Evolutionary conservation across 2,329 filamentous ascomycete genomes (phyloP), one percentile per base, ranked within the genome.

Genomic region (Keithomyces neogunnii): DNA sequence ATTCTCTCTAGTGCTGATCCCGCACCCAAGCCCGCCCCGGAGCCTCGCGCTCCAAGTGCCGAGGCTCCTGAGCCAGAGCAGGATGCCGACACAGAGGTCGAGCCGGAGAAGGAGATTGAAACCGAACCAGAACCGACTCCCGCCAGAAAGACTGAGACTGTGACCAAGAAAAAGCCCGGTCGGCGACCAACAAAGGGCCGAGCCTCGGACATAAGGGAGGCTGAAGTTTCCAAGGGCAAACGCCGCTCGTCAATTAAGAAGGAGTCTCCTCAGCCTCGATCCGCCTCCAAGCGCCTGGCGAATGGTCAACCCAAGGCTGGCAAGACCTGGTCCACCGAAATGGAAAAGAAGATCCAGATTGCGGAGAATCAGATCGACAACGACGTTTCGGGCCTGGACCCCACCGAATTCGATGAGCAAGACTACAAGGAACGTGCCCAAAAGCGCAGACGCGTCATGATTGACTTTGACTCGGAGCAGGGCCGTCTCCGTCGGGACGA

Each of bases 1-100:
- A 95, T 97, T 53, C 84, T 97, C 43, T 92, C 89, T 3, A 90
- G 82, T 58, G 78, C 87, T 51, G 85, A 89, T 51, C 83, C 86
- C 49, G 76, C 81, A 39, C 73, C 76, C 2, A 76, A 76, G 54
- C 75, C 78, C 6, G 77, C 72, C 57, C 40, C 38, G n/a, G 48
- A 53, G 47, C 65, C 70, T 10, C 73, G 72, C 43, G 73, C 75
- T 33, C 72, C 72, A 2, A 62, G 70, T 26, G 62, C 61, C 33
- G 61, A 63, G 30, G 62, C 65, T n/a, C 57, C 51, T 31, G 53
- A 56, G 33, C 43, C 39, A 7, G 54, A 54, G 32, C 51, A 53
- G 8, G 57, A 61, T 13, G 48, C 46, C 9, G 66, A 69, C 45
- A 59, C 58, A 40, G 65, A 67, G 33, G 62, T 62, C 40, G 67